Conservation (phyloP, 345 rosid species). For the Salix koriyanagi region DNA sequence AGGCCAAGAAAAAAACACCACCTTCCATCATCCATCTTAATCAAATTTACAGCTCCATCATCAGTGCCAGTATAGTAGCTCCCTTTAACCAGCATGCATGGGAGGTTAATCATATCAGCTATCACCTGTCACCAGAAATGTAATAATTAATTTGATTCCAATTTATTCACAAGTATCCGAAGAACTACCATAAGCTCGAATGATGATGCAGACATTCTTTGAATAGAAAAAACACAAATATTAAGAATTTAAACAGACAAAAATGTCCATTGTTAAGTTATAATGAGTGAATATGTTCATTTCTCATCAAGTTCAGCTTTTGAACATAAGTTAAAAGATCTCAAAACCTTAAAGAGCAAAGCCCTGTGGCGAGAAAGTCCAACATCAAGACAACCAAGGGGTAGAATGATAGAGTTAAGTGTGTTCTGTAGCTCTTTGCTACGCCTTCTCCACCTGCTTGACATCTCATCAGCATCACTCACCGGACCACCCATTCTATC, state of each 20-base stretch:
- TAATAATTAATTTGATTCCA: conserved; percentile 22
- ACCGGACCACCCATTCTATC: conserved; percentile 91
- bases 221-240: background rate
- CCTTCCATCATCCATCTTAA: conserved; percentile 72
- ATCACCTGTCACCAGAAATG: conserved; percentile 57
- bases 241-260: background rate
- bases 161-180: conserved; percentile 3
- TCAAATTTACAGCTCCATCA: conserved; percentile 90
- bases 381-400: conserved; percentile 77
- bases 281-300: background rate
- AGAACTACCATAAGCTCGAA: background rate
- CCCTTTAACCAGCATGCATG: conserved; percentile 91
- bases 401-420: conserved; percentile 60
- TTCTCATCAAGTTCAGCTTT: conserved; percentile 3
- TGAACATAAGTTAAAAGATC: conserved; percentile 5
- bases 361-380: conserved; percentile 98
- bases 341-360: conserved; percentile 82
- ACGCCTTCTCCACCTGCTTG: conserved; percentile 64
- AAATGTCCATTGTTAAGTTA: background rate
- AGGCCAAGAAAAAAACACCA: conserved; percentile 12
- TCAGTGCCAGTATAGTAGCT: conserved; percentile 97
- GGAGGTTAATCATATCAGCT: conserved; percentile 83
- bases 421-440: conserved; percentile 56
- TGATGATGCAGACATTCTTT: background rate
- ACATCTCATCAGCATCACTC: conserved; percentile 74